Base-by-base conservation (phyloP, 2,329 filamentous ascomycete genomes). In the Simplicillium sp. region DNA sequence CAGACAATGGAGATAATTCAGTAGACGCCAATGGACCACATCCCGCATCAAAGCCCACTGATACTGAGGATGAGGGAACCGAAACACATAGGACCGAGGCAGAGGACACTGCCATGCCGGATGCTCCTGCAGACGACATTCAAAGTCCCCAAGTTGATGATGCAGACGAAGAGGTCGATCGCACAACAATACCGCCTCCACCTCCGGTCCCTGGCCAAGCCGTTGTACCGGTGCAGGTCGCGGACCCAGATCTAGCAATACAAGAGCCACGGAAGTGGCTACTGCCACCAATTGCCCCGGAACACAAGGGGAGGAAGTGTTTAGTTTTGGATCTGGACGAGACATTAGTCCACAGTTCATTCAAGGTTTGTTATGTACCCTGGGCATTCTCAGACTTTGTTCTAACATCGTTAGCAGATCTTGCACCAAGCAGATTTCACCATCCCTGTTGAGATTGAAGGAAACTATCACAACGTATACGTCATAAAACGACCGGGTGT, bases 401-500 rank as follows among this genome's bases (percentile, higher is more conserved):
- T 44, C 47, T 53, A 44, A 46, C 17, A 34, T 41, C 12, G 35
- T 25, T 28, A 34, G 11, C 56, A 97, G 89, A 92, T 97, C 51
- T 74, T 98, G 36, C 89, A 97, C 56, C 90, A 97, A 70, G 92
- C 92, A 44, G 92, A 98, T 64, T 97, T 98, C 59, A 98, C 92
- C 6, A 97, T 98, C 58, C 92, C 92, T 0, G 92, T 98, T 25
- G 92, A 98, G 57, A 98, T 98, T 48, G 92, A 98, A 68, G 92
- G 92, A 42, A 94, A 95, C 62, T 97, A 94, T 59, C 92, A 98
- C 66, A 98, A 98, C 56, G 94, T 98, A 41, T 98, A 98, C 59
- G 92, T 98, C 49, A 98, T 98, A 62, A 98, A 98, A 68, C 80
- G 92, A 54, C 92, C 92, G n/a, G 92, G 92, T 40, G 92, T 98